Evolutionary conservation across 1,139 yeast genomes (phyloP).

Genomic region (Taiozyma sp.): DNA sequence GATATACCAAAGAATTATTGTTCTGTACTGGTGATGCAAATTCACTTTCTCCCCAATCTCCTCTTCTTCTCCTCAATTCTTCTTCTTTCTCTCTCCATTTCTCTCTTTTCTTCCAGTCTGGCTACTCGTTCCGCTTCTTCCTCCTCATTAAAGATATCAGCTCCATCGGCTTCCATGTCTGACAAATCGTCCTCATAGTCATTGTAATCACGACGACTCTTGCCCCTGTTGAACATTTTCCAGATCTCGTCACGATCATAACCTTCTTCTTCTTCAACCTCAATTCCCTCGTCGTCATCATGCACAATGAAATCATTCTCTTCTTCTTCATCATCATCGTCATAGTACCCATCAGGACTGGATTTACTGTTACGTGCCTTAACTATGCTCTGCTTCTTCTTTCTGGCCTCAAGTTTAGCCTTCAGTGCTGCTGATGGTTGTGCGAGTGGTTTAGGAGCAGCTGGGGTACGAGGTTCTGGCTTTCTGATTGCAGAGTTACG

Average conservation of each 20-base stretch:
- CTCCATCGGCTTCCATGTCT: constrained; percentile 95
- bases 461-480: not conserved
- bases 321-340: constrained; percentile 21
- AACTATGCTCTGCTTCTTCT: constrained; percentile 9
- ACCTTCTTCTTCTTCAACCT: constrained; percentile 30
- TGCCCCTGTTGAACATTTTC: constrained; percentile 73
- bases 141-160: constrained; percentile 81
- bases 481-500: not conserved
- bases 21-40: not conserved
- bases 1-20: not conserved
- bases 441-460: constrained; percentile 24
- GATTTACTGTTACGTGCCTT: not conserved
- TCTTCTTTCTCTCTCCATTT: constrained; percentile 51
- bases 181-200: constrained; percentile 54
- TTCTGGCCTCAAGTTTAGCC: constrained; percentile 24
- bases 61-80: constrained; percentile 38
- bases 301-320: constrained; percentile 49
- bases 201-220: constrained; percentile 39
- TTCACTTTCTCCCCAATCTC: constrained; percentile 20
- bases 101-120: constrained; percentile 58
- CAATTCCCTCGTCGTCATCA: constrained; percentile 46
- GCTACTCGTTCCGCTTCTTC: constrained; percentile 56
- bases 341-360: constrained; percentile 6
- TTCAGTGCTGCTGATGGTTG: constrained; percentile 29
- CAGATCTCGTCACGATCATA: constrained; percentile 85